Conservation (phyloP, 1,284 basidiomycete species). For the Malassezia furfur region DNA sequence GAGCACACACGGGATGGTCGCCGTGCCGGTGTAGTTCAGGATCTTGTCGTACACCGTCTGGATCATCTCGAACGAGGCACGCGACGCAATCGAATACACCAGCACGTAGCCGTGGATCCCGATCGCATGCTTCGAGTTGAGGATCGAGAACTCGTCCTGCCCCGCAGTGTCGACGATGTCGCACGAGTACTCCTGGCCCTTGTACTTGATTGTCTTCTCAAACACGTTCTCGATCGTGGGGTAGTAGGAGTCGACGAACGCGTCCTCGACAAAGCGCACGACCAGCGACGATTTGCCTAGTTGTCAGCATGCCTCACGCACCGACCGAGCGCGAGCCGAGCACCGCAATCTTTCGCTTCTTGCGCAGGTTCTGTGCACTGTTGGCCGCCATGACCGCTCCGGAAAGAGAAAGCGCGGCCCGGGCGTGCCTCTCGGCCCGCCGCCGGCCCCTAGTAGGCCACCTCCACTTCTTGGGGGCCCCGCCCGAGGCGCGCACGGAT, state of each 20-base stretch:
- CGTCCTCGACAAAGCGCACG: conserved; percentile 47
- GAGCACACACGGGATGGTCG: conserved; percentile 84
- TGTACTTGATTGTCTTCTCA: conserved; percentile 71
- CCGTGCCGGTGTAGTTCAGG: conserved; percentile 79
- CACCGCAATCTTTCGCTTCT: conserved; percentile 47
- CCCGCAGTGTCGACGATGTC: conserved; percentile 99
- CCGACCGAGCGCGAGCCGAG: conserved; percentile 45
- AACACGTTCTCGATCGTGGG: conserved; percentile 89
- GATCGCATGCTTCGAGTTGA: conserved; percentile 70
- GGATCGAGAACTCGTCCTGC: conserved; percentile 75
- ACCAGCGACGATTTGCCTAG: conserved; percentile 67
- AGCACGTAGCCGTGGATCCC: conserved; percentile 76
- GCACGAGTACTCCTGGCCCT: conserved; percentile 77
- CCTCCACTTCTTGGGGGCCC: background rate
- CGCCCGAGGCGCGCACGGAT: background rate
- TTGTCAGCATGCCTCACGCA: conserved; percentile 12
- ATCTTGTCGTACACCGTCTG: conserved; percentile 96
- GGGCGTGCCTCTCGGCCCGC: no score
- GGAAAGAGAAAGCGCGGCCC: no score
- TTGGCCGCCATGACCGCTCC: background rate
- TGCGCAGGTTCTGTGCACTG: conserved; percentile 23
- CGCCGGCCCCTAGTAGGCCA: background rate
- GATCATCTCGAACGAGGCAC: conserved; percentile 91
- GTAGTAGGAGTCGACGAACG: conserved; percentile 69
- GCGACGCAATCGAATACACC: conserved; percentile 87